Percentiles rank a stretch among this genome's conserved stretches.
These are phyloP conservation scores for Beauveria bassiana DNA, from an alignment of 2,329 filamentous ascomycete genomes.

Conservation along the genomic window DNA sequence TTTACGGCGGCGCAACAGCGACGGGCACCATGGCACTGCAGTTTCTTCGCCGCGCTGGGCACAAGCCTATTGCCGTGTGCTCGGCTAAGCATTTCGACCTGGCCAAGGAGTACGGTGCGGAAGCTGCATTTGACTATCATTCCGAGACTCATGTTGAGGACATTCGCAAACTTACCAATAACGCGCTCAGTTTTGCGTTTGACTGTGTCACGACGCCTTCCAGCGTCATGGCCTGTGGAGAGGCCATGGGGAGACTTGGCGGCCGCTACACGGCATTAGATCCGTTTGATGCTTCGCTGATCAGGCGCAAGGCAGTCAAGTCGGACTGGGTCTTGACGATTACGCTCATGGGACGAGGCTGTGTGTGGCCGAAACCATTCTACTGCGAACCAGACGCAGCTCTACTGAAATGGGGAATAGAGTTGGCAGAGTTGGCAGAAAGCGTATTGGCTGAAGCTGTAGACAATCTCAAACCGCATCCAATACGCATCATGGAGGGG, in stretches of 20 bases:
- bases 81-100: slow-evolving; percentile 24
- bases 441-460: background rate
- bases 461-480: slow-evolving; percentile 12
- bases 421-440: background rate
- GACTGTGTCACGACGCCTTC: slow-evolving; percentile 28
- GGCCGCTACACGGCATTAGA: slow-evolving; percentile 28
- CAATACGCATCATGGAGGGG: slow-evolving; percentile 5
- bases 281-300: slow-evolving; percentile 19
- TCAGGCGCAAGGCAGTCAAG: slow-evolving; percentile 13
- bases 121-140: slow-evolving; percentile 30
- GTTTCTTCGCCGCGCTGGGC: slow-evolving; percentile 7
- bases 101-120: slow-evolving; percentile 29
- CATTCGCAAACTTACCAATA: slow-evolving; percentile 29
- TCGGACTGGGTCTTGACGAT: slow-evolving; percentile 21
- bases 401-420: background rate
- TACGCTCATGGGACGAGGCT: slow-evolving; percentile 19
- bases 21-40: slow-evolving; percentile 37
- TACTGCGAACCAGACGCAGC: background rate
- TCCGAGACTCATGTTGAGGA: slow-evolving; percentile 16
- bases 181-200: slow-evolving; percentile 27
- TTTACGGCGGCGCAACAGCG: slow-evolving; percentile 37
- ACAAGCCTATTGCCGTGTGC: slow-evolving; percentile 15
- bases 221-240: slow-evolving; percentile 28
- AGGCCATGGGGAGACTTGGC: slow-evolving; percentile 26
- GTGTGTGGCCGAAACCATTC: slow-evolving; percentile 18